These are phyloP conservation scores for Effrenium voratum DNA, from an alignment of 73 alveolate species.

Conservation along the genomic window DNA sequence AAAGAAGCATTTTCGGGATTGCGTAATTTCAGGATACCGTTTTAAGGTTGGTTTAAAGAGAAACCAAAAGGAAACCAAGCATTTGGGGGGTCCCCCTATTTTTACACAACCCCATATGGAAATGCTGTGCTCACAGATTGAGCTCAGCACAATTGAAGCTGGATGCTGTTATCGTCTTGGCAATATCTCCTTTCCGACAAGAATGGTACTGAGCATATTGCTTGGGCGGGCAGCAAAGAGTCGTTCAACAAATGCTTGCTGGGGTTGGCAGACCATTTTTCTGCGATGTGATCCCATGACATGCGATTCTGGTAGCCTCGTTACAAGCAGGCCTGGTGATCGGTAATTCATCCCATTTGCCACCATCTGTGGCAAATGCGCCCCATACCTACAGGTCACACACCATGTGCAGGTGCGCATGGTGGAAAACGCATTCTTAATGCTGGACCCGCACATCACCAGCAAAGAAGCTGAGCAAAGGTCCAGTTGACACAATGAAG, in stretches of 20 bases:
- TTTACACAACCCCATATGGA: no score
- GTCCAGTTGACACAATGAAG: constrained; percentile 75
- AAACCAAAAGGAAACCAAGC: no score
- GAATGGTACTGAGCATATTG: no score
- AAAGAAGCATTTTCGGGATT: no score
- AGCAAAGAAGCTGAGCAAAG: background rate
- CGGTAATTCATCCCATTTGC: constrained; percentile 50
- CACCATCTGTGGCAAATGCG: constrained; percentile 46
- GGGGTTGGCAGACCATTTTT: no score
- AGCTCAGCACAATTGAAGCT: constrained; percentile 60
- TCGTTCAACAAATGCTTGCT: no score
- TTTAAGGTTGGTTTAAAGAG: no score
- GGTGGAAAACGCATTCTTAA: background rate
- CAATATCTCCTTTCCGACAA: background rate
- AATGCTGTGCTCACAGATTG: no score
- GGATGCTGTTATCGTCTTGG: constrained; percentile 17
- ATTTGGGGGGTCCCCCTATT: no score
- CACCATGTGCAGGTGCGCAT: background rate
- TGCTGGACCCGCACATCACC: background rate
- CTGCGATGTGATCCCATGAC: no score
- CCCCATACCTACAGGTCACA: constrained; percentile 25
- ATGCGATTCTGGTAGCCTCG: background rate
- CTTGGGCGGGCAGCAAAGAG: no score
- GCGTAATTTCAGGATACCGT: no score
- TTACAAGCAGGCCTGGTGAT: background rate